Conservation (phyloP, 768 basidiomycete species). For the Rubroboletus pulcherrimus region DNA sequence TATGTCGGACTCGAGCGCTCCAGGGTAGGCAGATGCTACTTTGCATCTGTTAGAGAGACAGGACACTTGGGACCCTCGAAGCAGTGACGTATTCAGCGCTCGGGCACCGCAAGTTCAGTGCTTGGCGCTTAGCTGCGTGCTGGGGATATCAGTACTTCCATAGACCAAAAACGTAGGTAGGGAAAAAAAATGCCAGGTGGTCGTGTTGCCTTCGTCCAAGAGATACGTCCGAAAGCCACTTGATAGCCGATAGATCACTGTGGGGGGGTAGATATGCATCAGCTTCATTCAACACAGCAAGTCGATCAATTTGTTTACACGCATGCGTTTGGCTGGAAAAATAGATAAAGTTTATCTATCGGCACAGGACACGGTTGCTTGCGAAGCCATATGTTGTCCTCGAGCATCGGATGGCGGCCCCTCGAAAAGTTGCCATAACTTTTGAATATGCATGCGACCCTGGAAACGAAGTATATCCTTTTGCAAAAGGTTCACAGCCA, state of each 20-base stretch:
- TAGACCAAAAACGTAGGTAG: not conserved
- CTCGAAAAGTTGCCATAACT: too few species aligned
- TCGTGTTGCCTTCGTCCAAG: not conserved
- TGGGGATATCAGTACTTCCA: not conserved
- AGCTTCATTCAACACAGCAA: not conserved
- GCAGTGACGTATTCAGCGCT: not conserved
- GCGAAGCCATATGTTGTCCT: too few species aligned
- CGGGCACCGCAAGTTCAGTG: not conserved
- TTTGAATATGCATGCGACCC: too few species aligned
- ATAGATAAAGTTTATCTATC: not conserved
- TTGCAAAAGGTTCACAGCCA: not conserved
- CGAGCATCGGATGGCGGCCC: too few species aligned
- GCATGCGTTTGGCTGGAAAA: not conserved
- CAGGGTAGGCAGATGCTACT: conserved; percentile 1
- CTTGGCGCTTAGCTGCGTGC: too few species aligned
- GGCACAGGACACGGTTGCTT: too few species aligned
- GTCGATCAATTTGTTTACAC: not conserved
- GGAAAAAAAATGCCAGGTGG: not conserved
- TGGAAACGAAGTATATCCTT: too few species aligned
- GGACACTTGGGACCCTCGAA: not conserved
- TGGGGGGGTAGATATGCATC: not conserved
- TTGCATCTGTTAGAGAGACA: not conserved
- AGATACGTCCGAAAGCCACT: not conserved
- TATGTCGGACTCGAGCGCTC: conserved; percentile 11
- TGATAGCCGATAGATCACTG: not conserved